Percentiles rank a stretch among this genome's conserved stretches.
phyloP scores from a whole-genome alignment of 495 filamentous ascomycete genomes.

The Podospora conica region DNA sequence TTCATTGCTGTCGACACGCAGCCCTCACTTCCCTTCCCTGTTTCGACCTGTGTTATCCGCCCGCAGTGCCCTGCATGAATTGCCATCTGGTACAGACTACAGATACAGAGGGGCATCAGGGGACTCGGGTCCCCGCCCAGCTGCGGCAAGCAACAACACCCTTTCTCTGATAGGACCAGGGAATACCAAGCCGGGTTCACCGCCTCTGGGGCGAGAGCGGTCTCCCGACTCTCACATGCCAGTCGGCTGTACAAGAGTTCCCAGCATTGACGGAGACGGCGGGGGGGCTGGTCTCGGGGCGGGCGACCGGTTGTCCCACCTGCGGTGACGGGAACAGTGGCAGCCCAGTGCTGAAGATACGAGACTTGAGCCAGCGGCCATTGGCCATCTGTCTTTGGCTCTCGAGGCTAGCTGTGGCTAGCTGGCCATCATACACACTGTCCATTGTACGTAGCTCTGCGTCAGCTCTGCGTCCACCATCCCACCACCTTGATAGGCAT shows the following conservation, averaged over 20 bases:
- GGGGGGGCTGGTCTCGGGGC: neutral
- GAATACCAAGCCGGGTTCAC: conserved; percentile 8
- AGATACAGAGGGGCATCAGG: neutral
- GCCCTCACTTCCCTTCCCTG: neutral
- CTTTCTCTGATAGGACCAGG: conserved; percentile 6
- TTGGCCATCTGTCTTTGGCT: conserved; percentile 2
- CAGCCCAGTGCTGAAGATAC: neutral
- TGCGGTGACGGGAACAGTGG: neutral
- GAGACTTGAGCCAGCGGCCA: conserved; percentile 7
- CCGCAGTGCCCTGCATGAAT: neutral
- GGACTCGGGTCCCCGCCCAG: neutral
- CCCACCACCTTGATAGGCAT: conserved; percentile 1
- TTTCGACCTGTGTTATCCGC: neutral
- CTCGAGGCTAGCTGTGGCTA: conserved; percentile 2
- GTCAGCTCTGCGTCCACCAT: neutral
- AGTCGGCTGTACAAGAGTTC: neutral
- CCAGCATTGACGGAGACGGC: neutral
- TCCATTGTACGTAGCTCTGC: neutral
- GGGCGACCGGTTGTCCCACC: neutral
- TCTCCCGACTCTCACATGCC: conserved; percentile 15
- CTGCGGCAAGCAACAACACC: conserved; percentile 5
- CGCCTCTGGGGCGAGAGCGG: conserved; percentile 6
- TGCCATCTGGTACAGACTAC: neutral
- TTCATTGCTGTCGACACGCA: neutral
- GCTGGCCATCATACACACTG: neutral